Conservation (phyloP, 176 grass and related monocot species). For the Aegilops umbellulata region DNA sequence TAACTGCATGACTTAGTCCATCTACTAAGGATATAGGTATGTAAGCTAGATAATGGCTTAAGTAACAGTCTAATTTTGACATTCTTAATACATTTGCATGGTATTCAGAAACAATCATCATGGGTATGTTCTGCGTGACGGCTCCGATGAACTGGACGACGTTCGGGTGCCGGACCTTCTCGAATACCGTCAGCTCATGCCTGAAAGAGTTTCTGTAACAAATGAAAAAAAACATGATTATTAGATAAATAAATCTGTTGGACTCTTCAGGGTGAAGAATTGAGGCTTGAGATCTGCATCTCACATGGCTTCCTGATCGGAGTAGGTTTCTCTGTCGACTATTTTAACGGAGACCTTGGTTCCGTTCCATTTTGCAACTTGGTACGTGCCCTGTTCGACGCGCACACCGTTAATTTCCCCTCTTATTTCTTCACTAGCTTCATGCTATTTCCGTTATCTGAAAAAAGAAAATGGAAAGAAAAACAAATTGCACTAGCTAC, state of each 20-base stretch:
- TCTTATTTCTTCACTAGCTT: not conserved
- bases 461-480: not conserved
- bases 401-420: not conserved
- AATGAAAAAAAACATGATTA: not conserved
- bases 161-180: slow-evolving; percentile 90
- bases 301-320: slow-evolving; percentile 71
- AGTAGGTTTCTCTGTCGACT: slow-evolving; percentile 84
- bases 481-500: slow-evolving; percentile 28
- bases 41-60: not conserved
- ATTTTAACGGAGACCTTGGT: slow-evolving; percentile 93
- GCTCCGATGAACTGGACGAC: slow-evolving; percentile 90
- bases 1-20: not conserved
- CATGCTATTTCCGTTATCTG: not conserved
- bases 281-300: not conserved
- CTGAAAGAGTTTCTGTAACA: slow-evolving; percentile 72
- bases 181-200: slow-evolving; percentile 68
- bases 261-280: not conserved
- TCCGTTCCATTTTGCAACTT: slow-evolving; percentile 96
- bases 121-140: slow-evolving; percentile 92
- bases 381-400: slow-evolving; percentile 63
- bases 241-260: not conserved
- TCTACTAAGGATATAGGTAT: not conserved
- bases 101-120: slow-evolving; percentile 94
- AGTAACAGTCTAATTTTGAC: not conserved
- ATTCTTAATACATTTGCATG: slow-evolving; percentile 54